Conservation (phyloP, 78 protist genomes). For the Dictyostelium firmibasis region DNA sequence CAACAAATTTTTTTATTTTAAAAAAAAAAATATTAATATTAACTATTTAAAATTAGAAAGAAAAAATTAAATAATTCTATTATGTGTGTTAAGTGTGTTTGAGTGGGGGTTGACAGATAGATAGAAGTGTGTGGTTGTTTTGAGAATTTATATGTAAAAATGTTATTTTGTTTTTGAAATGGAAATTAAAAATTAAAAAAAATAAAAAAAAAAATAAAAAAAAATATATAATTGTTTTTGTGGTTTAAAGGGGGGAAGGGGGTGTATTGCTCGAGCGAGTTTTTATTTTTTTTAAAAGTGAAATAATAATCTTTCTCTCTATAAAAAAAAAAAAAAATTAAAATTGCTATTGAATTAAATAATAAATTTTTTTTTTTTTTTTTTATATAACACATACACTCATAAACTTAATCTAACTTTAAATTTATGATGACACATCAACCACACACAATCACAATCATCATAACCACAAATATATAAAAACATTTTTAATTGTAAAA, state of each 20-base stretch:
- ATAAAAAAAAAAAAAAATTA: no score
- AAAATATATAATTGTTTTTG: not conserved
- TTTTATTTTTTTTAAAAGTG: not conserved
- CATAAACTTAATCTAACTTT: not conserved
- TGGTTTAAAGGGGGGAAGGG: not conserved
- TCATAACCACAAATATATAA: no score
- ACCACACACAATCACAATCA: not conserved
- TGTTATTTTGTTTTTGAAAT: no score
- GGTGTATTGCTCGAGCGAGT: not conserved
- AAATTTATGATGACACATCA: not conserved
- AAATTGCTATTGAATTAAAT: not conserved
- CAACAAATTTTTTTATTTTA: no score
- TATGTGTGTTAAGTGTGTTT: not conserved
- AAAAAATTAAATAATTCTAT: not conserved
- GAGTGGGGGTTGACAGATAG: not conserved
- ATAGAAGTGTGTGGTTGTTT: not conserved
- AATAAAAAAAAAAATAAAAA: no score
- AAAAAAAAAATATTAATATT: no score
- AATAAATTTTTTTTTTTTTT: no score
- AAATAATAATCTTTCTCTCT: not conserved
- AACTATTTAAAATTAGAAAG: not conserved
- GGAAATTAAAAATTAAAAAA: not conserved
- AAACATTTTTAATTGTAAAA: no score
- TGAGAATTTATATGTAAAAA: not conserved
- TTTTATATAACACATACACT: not conserved